phyloP scores from a whole-genome alignment of 148 eudicot genomes.

The Cornus florida region DNA sequence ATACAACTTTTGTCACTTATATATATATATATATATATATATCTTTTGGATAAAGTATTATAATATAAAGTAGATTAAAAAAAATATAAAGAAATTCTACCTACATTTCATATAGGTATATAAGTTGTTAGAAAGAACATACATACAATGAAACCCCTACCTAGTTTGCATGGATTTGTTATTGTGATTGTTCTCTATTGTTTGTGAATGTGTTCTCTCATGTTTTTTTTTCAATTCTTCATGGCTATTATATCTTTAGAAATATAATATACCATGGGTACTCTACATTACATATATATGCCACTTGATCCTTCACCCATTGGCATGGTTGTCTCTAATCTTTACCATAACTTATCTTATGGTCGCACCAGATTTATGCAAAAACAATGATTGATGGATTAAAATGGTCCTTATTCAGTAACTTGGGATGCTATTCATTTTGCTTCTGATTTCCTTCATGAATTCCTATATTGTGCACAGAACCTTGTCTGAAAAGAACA shows the following conservation, averaged over 20 bases:
- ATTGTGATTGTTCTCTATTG: background rate
- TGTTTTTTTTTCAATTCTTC: background rate
- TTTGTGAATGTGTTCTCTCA: background rate
- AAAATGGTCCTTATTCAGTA: background rate
- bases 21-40: no score
- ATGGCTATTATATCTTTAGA: background rate
- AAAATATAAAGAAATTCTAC: no score
- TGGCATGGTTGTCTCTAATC: background rate
- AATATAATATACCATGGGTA: background rate
- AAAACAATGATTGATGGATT: background rate
- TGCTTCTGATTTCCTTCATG: background rate
- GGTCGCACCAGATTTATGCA: background rate
- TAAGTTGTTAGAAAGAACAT: background rate
- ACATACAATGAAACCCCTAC: background rate
- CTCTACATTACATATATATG: background rate
- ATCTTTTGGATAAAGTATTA: no score
- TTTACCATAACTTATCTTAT: background rate
- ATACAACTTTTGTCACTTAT: no score
- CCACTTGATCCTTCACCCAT: background rate
- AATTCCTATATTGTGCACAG: background rate
- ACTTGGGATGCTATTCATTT: background rate
- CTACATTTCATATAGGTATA: no score
- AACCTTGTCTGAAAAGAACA: background rate
- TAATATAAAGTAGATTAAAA: no score
- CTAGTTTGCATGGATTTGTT: background rate